Evolutionary conservation across 257 asterid genomes (phyloP).

Genomic region (Leptodermis oblonga): DNA sequence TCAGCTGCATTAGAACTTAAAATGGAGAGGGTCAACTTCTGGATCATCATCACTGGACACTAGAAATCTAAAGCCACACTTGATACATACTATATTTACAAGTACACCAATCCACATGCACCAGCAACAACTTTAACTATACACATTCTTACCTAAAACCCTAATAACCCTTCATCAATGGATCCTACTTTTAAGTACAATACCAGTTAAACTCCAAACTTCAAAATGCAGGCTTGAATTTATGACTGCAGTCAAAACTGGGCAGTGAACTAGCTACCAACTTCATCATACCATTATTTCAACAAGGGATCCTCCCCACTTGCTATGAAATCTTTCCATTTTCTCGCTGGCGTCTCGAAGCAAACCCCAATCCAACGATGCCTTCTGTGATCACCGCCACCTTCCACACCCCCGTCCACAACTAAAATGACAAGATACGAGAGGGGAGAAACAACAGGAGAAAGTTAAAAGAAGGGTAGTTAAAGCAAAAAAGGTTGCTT

Average conservation of each 20-base stretch:
- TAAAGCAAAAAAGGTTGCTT: neutral
- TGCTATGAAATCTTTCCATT: neutral
- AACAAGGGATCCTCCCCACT: neutral
- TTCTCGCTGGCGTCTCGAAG: slow-evolving; percentile 1
- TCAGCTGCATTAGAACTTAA: slow-evolving; percentile 5
- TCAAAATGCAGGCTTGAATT: slow-evolving; percentile 20
- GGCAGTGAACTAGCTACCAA: slow-evolving; percentile 20
- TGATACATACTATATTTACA: slow-evolving; percentile 36
- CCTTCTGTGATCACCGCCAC: slow-evolving; percentile 7
- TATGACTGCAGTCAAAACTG: slow-evolving; percentile 24
- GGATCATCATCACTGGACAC: slow-evolving; percentile 2
- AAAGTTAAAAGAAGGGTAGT: neutral
- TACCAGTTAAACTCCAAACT: slow-evolving; percentile 17
- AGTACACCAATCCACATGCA: slow-evolving; percentile 24
- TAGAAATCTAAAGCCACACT: slow-evolving; percentile 15
- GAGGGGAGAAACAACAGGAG: neutral
- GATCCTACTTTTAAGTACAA: slow-evolving; percentile 14
- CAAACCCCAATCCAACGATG: neutral
- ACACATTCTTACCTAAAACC: slow-evolving; percentile 34
- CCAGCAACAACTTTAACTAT: slow-evolving; percentile 35
- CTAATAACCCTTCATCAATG: slow-evolving; percentile 26
- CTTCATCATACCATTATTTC: slow-evolving; percentile 7
- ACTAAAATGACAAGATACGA: neutral
- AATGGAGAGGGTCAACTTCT: slow-evolving; percentile 5
- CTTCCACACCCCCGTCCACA: slow-evolving; percentile 9